phyloP scores from a whole-genome alignment of 371 early-diverging fungal genomes.

The Entomophthora muscae region DNA sequence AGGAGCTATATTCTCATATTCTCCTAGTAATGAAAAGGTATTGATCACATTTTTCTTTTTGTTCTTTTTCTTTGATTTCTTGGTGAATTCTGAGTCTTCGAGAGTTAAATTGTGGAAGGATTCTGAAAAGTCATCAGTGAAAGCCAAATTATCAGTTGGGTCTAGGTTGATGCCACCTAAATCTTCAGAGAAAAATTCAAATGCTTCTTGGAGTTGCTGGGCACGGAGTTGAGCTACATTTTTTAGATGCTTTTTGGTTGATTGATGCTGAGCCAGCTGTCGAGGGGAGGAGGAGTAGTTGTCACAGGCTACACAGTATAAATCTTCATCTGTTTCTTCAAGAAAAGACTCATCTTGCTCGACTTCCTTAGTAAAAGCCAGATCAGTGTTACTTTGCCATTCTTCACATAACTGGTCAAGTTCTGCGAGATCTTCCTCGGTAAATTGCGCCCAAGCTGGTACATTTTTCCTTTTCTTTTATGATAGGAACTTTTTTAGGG shows the following conservation, averaged over 20 bases:
- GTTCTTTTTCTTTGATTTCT: background rate
- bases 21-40: background rate
- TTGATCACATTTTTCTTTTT: background rate
- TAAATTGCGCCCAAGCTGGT: conserved; percentile 39
- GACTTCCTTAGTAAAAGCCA: conserved; percentile 11
- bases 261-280: conserved; percentile 60
- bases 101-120: background rate
- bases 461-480: conserved; percentile 27
- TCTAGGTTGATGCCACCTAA: too few relatives aligned
- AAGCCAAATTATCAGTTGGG: too few relatives aligned
- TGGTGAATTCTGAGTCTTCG: background rate
- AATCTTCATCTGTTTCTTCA: conserved; percentile 23
- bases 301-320: conserved; percentile 67
- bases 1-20: background rate
- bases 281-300: conserved; percentile 53
- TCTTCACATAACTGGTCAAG: conserved; percentile 20
- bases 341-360: conserved; percentile 15
- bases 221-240: background rate
- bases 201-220: background rate
- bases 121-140: background rate
- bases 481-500: background rate
- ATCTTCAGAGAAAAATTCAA: background rate
- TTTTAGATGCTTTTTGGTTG: conserved; percentile 54
- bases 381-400: conserved; percentile 18
- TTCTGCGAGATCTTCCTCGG: conserved; percentile 13